A percentile compares a stretch with the other conserved stretches of the same genome.
phyloP scores from a whole-genome alignment of 2,329 filamentous ascomycete species.

The Dichotomopilus funicola region DNA sequence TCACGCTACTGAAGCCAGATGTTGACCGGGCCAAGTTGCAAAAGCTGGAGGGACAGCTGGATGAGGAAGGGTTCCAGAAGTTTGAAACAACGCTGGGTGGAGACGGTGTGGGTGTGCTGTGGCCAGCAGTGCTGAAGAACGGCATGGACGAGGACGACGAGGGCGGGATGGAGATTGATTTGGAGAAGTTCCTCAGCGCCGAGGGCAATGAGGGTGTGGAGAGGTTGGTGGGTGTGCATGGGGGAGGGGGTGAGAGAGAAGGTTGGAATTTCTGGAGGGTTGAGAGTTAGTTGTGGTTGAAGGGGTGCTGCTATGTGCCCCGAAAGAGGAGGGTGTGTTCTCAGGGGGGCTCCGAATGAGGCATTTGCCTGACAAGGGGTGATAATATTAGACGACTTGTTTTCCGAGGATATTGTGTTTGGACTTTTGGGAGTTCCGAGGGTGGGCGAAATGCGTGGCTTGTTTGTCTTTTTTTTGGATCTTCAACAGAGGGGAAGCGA shows the following conservation, averaged over 20 bases:
- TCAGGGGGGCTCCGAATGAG: background rate
- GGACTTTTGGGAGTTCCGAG: background rate
- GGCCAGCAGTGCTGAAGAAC: slow-evolving; percentile 85
- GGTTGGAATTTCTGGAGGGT: slow-evolving; percentile 85
- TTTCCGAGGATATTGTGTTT: background rate
- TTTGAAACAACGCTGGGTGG: slow-evolving; percentile 89
- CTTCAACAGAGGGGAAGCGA: background rate
- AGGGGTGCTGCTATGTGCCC: background rate
- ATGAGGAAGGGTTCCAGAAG: slow-evolving; percentile 67
- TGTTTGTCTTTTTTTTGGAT: background rate
- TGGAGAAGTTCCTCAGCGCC: slow-evolving; percentile 75
- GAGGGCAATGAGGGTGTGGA: slow-evolving; percentile 82
- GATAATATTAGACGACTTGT: background rate
- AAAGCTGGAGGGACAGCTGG: slow-evolving; percentile 58
- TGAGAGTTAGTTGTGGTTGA: slow-evolving; percentile 34
- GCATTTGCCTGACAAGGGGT: background rate
- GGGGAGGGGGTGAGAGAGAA: slow-evolving; percentile 60
- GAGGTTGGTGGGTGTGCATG: slow-evolving; percentile 72
- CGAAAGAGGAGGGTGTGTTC: no score
- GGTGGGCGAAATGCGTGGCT: background rate
- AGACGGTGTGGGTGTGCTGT: slow-evolving; percentile 88
- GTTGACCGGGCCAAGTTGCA: slow-evolving; percentile 50
- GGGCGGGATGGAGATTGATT: slow-evolving; percentile 86
- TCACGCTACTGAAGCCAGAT: slow-evolving; percentile 74
- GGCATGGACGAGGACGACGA: slow-evolving; percentile 69